Conservation (phyloP, 352 stramenopile genomes). For the Phytophthora kernoviae region DNA sequence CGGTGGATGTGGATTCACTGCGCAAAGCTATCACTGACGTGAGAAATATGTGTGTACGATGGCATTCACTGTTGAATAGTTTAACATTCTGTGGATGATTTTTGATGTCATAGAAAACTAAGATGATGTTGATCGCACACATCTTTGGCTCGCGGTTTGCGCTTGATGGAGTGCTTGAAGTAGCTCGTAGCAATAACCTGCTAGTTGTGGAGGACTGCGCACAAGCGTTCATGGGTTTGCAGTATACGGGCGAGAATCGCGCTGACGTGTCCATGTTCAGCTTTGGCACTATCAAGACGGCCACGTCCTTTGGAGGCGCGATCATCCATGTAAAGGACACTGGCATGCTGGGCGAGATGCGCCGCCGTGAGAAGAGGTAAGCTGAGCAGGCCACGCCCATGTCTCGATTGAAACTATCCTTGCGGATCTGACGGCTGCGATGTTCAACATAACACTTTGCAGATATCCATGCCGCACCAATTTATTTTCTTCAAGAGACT, state of each 20-base stretch:
- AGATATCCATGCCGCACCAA: slow-evolving; percentile 72
- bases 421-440: not conserved
- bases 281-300: slow-evolving; percentile 89
- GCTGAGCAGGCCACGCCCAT: not conserved
- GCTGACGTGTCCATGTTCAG: slow-evolving; percentile 87
- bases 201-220: slow-evolving; percentile 84
- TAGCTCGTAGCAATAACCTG: slow-evolving; percentile 56
- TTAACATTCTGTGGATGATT: slow-evolving; percentile 5
- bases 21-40: slow-evolving; percentile 52
- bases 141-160: slow-evolving; percentile 75
- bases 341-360: slow-evolving; percentile 67
- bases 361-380: slow-evolving; percentile 62
- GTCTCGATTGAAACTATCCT: not conserved
- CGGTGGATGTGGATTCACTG: slow-evolving; percentile 56
- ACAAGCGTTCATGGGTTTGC: slow-evolving; percentile 66
- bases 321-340: slow-evolving; percentile 68
- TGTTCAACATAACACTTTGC: not conserved
- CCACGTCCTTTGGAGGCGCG: slow-evolving; percentile 78
- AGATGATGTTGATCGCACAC: slow-evolving; percentile 75
- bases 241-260: slow-evolving; percentile 65
- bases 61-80: not conserved
- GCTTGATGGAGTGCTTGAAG: slow-evolving; percentile 56
- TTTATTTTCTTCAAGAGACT: slow-evolving; percentile 77
- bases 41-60: not conserved
- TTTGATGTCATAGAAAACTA: slow-evolving; percentile 50